Evolutionary conservation across 108 stramenopile species (phyloP), one percentile per base, ranked within the genome.

Genomic region (Skeletonema potamos): DNA sequence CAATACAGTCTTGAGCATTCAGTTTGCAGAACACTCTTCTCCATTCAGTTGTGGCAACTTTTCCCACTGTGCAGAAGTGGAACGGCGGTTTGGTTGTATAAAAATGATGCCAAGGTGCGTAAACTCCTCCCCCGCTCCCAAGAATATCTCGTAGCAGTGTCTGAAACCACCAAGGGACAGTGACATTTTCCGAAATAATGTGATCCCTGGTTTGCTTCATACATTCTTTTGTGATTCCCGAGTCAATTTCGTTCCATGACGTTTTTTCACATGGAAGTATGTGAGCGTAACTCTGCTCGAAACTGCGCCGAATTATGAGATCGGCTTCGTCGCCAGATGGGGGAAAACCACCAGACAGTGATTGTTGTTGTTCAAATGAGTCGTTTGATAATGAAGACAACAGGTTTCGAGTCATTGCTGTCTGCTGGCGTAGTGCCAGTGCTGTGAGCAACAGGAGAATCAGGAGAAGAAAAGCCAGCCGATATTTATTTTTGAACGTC

Each of bases 131-230:
- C 28, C 30, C 55, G 0, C 61, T 44, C 1, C 32, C 39, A 20
- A 17, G 22, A 44, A 63, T 62, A 44, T 88, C 87, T 6, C 84
- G 70, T 6, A 86, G 56, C 9, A 88, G 54, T 12, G 87, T 88
- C 33, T 67, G 80, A 51, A 84, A 86, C 87, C 87, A 86, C 85
- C 87, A 86, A 0, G 87, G 87, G 48, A 73, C 44, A 54, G 62
- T 72, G 54, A 43, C 55, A 20, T n/a, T 63, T 37, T 15, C 26
- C 32, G 22, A 32, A 29, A 12, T 15, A n/a, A 60, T 39, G 58
- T 32, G n/a, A 13, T 68, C 27, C 22, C 18, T 27, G 10, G 66
- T 44, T 18, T 20, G 30, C 12, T 48, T 10, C 18, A 79, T 79
- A 43, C 78, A 79, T 2, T 67, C 66, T 28, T 33, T 67, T 58